Base-by-base conservation (phyloP, 345 rosid species). In the Eucalyptus fibrosa region DNA sequence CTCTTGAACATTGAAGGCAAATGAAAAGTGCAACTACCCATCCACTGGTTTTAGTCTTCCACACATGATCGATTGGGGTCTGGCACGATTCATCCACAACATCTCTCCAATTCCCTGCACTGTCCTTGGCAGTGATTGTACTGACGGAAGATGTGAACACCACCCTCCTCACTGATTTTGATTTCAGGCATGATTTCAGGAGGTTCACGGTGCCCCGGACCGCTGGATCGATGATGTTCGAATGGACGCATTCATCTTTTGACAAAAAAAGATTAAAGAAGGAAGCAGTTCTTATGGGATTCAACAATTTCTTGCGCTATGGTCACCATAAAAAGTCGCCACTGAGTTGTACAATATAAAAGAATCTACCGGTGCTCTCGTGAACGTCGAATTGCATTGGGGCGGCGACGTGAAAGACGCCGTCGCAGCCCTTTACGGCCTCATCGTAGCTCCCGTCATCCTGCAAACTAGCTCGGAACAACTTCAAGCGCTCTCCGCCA, bases 331-430 rank as follows among this genome's bases (percentile, higher is more conserved):
- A 51, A 67, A 89, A 86, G 28, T 50, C 11, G 50, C 47, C 49
- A 14, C 18, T 8, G 9, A 42, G 45, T 23, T 32, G 34, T 12
- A 9, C 21, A 3, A 26, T 5, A 1, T 50, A 44, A 45, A 23
- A 47, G 40, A 50, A 9, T 86, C 82, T 94, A 96, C 97, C 96
- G 87, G 88, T 88, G 87, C 94, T 89, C 17, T 92, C 90, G 34
- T 89, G 59, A 5, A 89, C 87, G 82, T 50, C 89, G 77, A 97
- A 97, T 89, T 95, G 94, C 99, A 97, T 95, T 30, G 97, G 93
- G 91, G 97, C 96, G 34, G 99, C 99, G 24, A 97, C 97, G 87
- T 96, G 99, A 87, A 96, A 97, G 34, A 96, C 97, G 34, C 99
- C 99, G 56, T 93, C 89, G 59, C 99, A 97, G 90, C 94, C 96